phyloP scores from a whole-genome alignment of 2,329 filamentous ascomycete genomes.

The Tolypocladium tundrense region DNA sequence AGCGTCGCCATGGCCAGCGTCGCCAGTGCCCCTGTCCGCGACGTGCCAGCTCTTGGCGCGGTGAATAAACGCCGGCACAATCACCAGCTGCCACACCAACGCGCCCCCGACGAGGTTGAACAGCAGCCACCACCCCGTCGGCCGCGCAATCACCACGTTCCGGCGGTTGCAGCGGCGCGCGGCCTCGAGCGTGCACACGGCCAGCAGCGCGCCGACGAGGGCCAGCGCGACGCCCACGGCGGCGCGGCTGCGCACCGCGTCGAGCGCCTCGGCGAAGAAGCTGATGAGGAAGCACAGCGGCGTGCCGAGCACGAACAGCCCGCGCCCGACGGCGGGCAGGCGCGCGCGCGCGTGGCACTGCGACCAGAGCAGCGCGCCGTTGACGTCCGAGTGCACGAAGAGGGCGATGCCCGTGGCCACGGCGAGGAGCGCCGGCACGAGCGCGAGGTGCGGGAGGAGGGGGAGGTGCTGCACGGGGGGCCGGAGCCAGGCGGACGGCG shows the following conservation, averaged over 20 bases:
- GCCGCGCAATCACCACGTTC: slow-evolving; percentile 24
- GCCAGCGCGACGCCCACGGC: slow-evolving; percentile 31
- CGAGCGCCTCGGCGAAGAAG: slow-evolving; percentile 35
- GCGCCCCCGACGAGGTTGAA: slow-evolving; percentile 39
- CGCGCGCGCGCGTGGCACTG: slow-evolving; percentile 40
- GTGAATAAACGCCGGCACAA: slow-evolving; percentile 38
- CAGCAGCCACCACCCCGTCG: slow-evolving; percentile 33
- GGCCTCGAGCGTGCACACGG: slow-evolving; percentile 38
- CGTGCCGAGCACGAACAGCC: slow-evolving; percentile 31
- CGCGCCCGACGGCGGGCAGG: slow-evolving; percentile 30
- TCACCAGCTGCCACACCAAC: slow-evolving; percentile 40
- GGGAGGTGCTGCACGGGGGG: slow-evolving; percentile 42
- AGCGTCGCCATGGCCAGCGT: not conserved
- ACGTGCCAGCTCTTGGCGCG: slow-evolving; percentile 25
- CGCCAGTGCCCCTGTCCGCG: not conserved
- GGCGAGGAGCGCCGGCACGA: slow-evolving; percentile 37
- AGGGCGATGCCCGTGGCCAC: slow-evolving; percentile 29
- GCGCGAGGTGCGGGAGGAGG: slow-evolving; percentile 41
- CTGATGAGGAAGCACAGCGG: slow-evolving; percentile 39
- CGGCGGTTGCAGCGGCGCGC: slow-evolving; percentile 30
- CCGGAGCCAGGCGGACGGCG: slow-evolving; percentile 4
- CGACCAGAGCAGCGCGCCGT: slow-evolving; percentile 41
- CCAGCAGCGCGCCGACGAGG: slow-evolving; percentile 36
- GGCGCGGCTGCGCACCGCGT: slow-evolving; percentile 28
- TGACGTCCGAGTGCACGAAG: slow-evolving; percentile 37